Base-by-base conservation (phyloP, 371 early-diverging fungal species). In the Haplosporangium sp. region DNA sequence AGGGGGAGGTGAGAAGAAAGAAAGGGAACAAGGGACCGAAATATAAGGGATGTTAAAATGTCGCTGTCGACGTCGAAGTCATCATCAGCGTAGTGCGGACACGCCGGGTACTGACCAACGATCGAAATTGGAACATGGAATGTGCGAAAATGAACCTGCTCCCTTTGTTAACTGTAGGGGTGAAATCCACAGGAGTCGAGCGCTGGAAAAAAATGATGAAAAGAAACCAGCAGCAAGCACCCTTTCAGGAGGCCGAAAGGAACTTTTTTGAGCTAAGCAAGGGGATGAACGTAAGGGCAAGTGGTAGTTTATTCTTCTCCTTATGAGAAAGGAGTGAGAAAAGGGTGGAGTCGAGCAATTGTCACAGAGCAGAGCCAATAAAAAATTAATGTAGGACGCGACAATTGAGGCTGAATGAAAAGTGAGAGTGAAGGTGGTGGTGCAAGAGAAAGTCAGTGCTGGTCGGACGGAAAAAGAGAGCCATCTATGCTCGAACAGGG, bases 151-250 rank as follows among this genome's bases (percentile, higher is more conserved):
- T 62, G 62, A 62, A 53, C 62, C 62, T 62, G 62, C 43, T 62
- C 37, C 29, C n/a, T 55, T 47, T 55, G 20, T 51, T 48, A 40
- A 48, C 64, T 64, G 64, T 50, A 56, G 64, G 64, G 64, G 64
- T 21, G 16, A 18, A 29, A 29, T 29, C 29, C 29, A 29, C 29
- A 29, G 29, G 29, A 29, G 16, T 50, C 18, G 50, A 46, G 55
- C 5, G 36, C 2, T n/a, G 51, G 16, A 36, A 6, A 47, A 47
- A 18, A n/a, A 55, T 16, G 38, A 29, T 36, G 38, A 23, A 55
- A 45, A 57, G 57, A 55, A 38, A 47, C 56, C 40, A 56, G 42
- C 13, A 18, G 56, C 9, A 53, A 36, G 18, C 37, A 46, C 45
- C 38, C 45, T 63, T 46, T 55, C 42, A 54, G 63, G 62, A 62